phyloP scores from a whole-genome alignment of 257 asterid genomes.

The Nicotiana noctiflora region DNA sequence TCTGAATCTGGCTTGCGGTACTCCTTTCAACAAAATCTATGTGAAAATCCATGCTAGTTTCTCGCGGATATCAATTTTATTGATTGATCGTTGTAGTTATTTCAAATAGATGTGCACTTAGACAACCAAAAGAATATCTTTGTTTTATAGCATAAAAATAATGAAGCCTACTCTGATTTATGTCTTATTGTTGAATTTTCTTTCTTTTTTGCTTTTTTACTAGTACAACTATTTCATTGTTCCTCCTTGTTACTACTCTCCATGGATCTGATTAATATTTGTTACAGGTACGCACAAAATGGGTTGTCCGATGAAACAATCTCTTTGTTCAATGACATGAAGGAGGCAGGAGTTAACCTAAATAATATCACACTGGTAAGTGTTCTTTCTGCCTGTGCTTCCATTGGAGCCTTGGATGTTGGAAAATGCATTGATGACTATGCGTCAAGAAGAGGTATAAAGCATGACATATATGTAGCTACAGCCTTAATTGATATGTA shows the following conservation, averaged over 20 bases:
- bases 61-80: background rate
- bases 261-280: slow-evolving; percentile 8
- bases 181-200: background rate
- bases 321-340: slow-evolving; percentile 56
- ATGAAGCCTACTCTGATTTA: background rate
- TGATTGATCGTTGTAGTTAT: background rate
- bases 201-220: background rate
- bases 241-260: background rate
- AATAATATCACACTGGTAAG: slow-evolving; percentile 69
- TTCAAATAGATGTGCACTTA: background rate
- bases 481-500: slow-evolving; percentile 90
- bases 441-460: slow-evolving; percentile 46
- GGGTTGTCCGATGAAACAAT: slow-evolving; percentile 68
- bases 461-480: slow-evolving; percentile 50
- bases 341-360: slow-evolving; percentile 51
- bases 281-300: slow-evolving; percentile 73
- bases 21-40: background rate
- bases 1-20: background rate
- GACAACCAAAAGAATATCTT: background rate
- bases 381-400: slow-evolving; percentile 84
- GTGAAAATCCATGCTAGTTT: background rate
- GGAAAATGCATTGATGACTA: slow-evolving; percentile 64
- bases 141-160: background rate
- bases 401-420: slow-evolving; percentile 64
- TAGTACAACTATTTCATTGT: background rate